Conservation (phyloP, 192 early-diverging fungal species). For the Diversispora eburnea region DNA sequence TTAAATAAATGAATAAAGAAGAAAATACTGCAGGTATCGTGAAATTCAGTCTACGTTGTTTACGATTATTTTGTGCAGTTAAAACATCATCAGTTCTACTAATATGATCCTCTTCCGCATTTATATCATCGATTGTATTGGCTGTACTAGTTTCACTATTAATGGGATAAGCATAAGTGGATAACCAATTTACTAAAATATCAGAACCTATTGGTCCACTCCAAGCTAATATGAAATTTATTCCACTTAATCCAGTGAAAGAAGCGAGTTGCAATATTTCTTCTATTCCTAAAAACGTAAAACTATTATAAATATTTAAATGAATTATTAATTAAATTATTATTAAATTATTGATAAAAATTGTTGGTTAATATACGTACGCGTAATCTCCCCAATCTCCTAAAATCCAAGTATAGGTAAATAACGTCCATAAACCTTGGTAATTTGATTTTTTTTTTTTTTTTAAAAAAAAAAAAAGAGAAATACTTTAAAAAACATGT, state of each 20-base stretch:
- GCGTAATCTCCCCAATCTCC: conserved; percentile 10
- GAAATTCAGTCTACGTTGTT: neutral
- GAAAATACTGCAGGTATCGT: neutral
- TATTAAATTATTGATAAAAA: neutral
- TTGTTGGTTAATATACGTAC: conserved; percentile 2
- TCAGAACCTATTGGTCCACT: conserved; percentile 4
- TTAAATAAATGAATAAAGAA: neutral
- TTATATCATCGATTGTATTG: neutral
- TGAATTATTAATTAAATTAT: neutral
- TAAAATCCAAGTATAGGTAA: neutral
- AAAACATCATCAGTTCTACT: neutral
- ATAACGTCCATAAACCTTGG: conserved; percentile 12
- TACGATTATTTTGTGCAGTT: neutral
- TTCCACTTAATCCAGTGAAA: conserved; percentile 11
- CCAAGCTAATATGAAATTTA: conserved; percentile 22
- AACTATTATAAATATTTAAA: neutral
- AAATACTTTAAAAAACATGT: neutral
- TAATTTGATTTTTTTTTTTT: too few relatives aligned
- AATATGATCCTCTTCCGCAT: neutral
- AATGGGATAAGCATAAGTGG: neutral
- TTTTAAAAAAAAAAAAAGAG: neutral
- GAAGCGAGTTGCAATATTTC: conserved; percentile 16
- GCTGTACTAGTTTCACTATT: neutral
- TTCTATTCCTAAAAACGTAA: neutral
- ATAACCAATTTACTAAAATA: neutral